Percentiles rank a stretch among this genome's conserved stretches.
Evolutionary conservation across 78 protist species (phyloP).

Genomic region (Polysphondylium violaceum): DNA sequence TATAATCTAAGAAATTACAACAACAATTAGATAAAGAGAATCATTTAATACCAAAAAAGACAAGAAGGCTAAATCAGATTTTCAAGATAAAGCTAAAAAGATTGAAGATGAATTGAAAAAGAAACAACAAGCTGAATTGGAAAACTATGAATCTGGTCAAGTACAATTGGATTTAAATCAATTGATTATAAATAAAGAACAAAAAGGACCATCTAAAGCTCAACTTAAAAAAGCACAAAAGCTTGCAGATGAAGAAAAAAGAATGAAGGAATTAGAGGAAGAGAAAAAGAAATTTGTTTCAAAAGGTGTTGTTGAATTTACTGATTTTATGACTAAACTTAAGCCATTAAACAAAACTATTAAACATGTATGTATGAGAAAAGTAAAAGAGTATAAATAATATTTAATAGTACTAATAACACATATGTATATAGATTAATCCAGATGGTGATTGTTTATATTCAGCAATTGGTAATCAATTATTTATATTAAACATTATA

Average conservation of each 20-base stretch:
- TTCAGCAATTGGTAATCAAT: constrained; percentile 65
- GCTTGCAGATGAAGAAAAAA: constrained; percentile 46
- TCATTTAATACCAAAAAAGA: constrained; percentile 73
- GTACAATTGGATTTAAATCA: background rate
- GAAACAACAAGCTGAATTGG: constrained; percentile 53
- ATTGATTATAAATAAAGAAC: background rate
- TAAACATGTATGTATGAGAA: constrained; percentile 34
- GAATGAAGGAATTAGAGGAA: constrained; percentile 62
- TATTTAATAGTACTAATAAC: background rate
- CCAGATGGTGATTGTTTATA: constrained; percentile 85
- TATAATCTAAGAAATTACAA: constrained; percentile 39
- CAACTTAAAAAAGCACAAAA: constrained; percentile 35
- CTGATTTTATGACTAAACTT: constrained; percentile 43
- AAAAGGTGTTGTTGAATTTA: constrained; percentile 34
- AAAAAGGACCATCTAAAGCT: constrained; percentile 44
- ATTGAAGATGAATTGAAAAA: constrained; percentile 66
- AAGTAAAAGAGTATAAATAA: background rate
- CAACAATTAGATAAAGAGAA: constrained; percentile 43
- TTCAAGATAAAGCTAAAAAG: constrained; percentile 40
- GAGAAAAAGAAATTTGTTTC: constrained; percentile 63
- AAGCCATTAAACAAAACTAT: constrained; percentile 38
- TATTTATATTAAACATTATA: constrained; percentile 21
- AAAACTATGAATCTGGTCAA: constrained; percentile 27
- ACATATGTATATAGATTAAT: constrained; percentile 7
- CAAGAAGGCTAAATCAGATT: constrained; percentile 75